These are phyloP conservation scores for Vaccinium macrocarpon DNA, from an alignment of 148 eudicot species.

Conservation along the genomic window DNA sequence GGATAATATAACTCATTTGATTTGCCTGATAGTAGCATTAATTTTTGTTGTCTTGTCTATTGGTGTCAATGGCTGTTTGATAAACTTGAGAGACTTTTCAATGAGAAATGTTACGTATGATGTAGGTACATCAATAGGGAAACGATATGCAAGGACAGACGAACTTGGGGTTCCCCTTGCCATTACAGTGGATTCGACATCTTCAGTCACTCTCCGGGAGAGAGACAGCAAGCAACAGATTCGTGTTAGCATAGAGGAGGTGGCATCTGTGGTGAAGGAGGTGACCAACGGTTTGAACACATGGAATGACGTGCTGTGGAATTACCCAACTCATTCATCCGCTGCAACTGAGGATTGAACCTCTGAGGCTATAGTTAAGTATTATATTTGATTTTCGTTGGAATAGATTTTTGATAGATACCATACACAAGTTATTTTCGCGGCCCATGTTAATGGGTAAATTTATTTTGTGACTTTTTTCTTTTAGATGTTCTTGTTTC, in stretches of 20 bases:
- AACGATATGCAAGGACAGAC: constrained; percentile 29
- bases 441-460: too few relatives aligned
- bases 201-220: constrained; percentile 28
- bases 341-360: constrained; percentile 17
- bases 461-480: background rate
- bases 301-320: constrained; percentile 25
- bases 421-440: background rate
- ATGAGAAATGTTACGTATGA: background rate
- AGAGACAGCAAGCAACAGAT: constrained; percentile 31
- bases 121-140: constrained; percentile 29
- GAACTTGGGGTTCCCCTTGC: constrained; percentile 34
- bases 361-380: background rate
- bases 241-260: constrained; percentile 24
- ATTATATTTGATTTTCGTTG: background rate
- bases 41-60: background rate
- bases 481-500: background rate
- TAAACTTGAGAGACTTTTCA: background rate
- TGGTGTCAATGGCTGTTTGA: background rate
- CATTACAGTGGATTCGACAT: constrained; percentile 27
- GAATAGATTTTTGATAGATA: background rate
- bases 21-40: background rate
- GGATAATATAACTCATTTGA: background rate
- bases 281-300: constrained; percentile 26
- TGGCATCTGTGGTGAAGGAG: constrained; percentile 27
- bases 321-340: constrained; percentile 25